Evolutionary conservation across 2,329 filamentous ascomycete genomes (phyloP), one percentile per base, ranked within the genome.

Genomic region (Colletotrichum orbiculare): DNA sequence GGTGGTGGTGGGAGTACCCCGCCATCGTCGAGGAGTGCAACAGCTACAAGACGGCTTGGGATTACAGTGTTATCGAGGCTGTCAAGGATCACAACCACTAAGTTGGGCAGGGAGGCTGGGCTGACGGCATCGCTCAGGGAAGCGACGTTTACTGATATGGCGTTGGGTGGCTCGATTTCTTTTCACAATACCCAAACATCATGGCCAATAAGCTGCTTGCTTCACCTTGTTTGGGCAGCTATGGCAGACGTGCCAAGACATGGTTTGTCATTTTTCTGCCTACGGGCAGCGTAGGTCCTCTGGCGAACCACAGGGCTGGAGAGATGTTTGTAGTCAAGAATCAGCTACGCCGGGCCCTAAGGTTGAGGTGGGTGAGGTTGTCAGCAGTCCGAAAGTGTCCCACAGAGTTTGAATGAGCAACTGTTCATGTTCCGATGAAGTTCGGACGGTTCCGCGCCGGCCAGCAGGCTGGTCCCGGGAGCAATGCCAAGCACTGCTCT

Each of bases 1-100:
- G 72, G 47, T 89, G 86, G 86, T 90, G 87, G 87, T 89, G 87
- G 87, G 85, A 89, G 46, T 83, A 88, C 38, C 74, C 77, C 11
- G 79, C 74, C 1, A 86, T 85, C 61, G 74, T 87, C 2, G 78
- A 83, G 45, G 87, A 89, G 72, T 89, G 87, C 65, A 71, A 81
- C 13, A 75, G 81, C 59, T 71, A 84, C 66, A 81, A 81, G 5
- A 89, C 87, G 0, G 79, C 80, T 59, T 89, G 86, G 85, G 83
- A 88, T 67, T 89, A 87, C 70, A 81, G 81, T 55, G 75, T 86
- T 17, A 83, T 89, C 62, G 80, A 86, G 60, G 86, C 83, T 1
- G 79, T 87, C 35, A 88, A 86, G 70, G 79, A 78, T 3, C 25
- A 25, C 25, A 25, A 25, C 25, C 25, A 25, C 25, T 25, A 1